Base-by-base conservation (phyloP, 225 moss, liverwort and hornwort genomes). In the Polytrichum formosum region DNA sequence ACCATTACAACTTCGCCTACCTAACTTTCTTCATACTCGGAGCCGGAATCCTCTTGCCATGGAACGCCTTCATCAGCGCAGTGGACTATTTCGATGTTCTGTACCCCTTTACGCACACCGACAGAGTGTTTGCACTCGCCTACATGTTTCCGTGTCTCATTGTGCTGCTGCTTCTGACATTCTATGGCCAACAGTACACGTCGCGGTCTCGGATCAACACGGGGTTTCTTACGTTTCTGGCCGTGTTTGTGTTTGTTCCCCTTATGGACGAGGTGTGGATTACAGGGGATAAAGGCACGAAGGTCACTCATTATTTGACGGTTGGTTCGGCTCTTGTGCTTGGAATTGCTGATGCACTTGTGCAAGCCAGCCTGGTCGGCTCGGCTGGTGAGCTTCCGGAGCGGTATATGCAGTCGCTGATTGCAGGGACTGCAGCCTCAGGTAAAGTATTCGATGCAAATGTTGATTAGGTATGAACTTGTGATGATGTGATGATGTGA, bases 401-500 rank as follows among this genome's bases (percentile, higher is more conserved):
- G 78, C 87, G 94, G 6, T 95, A 95, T 58, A 92, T 95, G 94
- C 94, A 92, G 82, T 90, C 92, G 20, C 69, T 95, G 68, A 23
- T 92, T 69, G 89, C 87, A 28, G 94, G 94, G 10, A 95, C 94
- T 26, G 89, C 94, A 66, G 92, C 82, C 55, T 95, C 87, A 13
- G 88, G 92, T 92, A 69, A 61, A 73, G 4, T 68, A 0, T 58
- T 58, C 56, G 22, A 20, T 58, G n/a, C n/a, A 21, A 58, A 10
- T 37, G 37, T 10, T 9, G 9, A 37, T 37, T 37, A 37, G 37
- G 37, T 10, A 10, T 10, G 46, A 16, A 46, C 46, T 46, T 46
- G 16, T 46, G 46, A 46, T 46, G 46, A 46, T 46, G 16, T 46
- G 46, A 46, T 46, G 46, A 46, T 46, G 46, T 46, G 46, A 46